A percentile compares a stretch with the other conserved stretches of the same genome.
phyloP scores from a whole-genome alignment of 768 basidiomycete species.

The Tulasnella sp. region DNA sequence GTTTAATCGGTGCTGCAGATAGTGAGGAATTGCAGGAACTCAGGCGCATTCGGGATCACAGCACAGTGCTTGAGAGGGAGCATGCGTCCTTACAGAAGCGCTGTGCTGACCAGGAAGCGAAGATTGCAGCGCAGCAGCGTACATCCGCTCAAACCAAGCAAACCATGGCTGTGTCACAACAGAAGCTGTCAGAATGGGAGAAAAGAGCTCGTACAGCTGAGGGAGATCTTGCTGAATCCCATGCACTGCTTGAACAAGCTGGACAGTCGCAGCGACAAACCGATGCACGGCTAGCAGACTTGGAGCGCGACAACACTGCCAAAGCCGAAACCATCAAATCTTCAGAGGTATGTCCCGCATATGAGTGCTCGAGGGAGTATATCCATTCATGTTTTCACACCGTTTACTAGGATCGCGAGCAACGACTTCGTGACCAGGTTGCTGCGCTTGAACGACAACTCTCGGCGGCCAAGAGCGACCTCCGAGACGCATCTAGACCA shows the following conservation, averaged over 20 bases:
- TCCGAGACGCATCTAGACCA: constrained; percentile 33
- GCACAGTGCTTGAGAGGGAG: constrained; percentile 53
- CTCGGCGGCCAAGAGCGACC: constrained; percentile 45
- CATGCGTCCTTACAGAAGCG: constrained; percentile 57
- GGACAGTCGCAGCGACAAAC: constrained; percentile 27
- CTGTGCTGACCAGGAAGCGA: constrained; percentile 57
- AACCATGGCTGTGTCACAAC: constrained; percentile 58
- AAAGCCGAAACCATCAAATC: constrained; percentile 35
- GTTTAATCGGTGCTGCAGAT: constrained; percentile 48
- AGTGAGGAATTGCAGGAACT: constrained; percentile 66
- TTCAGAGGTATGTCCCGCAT: constrained; percentile 39
- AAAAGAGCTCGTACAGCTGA: constrained; percentile 61
- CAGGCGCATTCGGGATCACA: constrained; percentile 46
- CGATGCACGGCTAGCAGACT: constrained; percentile 29
- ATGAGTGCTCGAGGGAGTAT: neutral
- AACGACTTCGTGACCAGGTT: constrained; percentile 55
- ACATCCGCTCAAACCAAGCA: constrained; percentile 46
- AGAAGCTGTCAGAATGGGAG: constrained; percentile 75
- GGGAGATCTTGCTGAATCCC: constrained; percentile 45
- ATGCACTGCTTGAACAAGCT: constrained; percentile 51
- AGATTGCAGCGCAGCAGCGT: constrained; percentile 49
- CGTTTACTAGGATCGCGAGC: constrained; percentile 51
- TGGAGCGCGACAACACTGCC: constrained; percentile 66
- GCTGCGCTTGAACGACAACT: constrained; percentile 49
- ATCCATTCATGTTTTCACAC: constrained; percentile 5